Percentiles rank a stretch among this genome's conserved stretches.
These are phyloP conservation scores for Psilocybe tampanensis DNA, from an alignment of 768 basidiomycete species.

Conservation along the genomic window DNA sequence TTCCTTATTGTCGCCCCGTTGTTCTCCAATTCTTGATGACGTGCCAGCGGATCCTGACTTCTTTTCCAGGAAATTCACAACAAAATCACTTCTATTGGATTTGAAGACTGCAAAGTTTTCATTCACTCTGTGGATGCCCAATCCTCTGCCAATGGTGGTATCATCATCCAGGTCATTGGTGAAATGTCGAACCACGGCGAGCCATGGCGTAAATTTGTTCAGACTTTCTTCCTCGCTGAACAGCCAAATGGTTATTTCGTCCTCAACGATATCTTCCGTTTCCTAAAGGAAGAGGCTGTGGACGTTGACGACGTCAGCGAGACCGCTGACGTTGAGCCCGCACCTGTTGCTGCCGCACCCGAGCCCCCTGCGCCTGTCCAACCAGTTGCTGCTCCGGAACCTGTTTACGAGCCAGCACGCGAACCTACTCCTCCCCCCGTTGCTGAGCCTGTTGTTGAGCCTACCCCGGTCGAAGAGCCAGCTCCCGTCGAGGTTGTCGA, in stretches of 20 bases:
- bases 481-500: constrained; percentile 44
- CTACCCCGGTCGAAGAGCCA: constrained; percentile 34
- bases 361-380: constrained; percentile 22
- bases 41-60: not conserved
- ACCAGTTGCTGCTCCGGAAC: constrained; percentile 37
- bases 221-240: constrained; percentile 99
- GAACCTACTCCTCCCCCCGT: constrained; percentile 24
- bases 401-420: constrained; percentile 25
- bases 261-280: constrained; percentile 99
- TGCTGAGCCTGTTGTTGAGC: constrained; percentile 8
- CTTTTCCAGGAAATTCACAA: constrained; percentile 87
- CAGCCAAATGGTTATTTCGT: constrained; percentile 99
- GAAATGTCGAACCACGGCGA: constrained; percentile 95
- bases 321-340: constrained; percentile 38
- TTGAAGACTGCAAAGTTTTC: constrained; percentile 97
- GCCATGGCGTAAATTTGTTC: constrained; percentile 97
- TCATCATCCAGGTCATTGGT: constrained; percentile 99
- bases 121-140: constrained; percentile 99
- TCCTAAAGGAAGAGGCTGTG: constrained; percentile 93
- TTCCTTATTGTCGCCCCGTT: not conserved
- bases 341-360: constrained; percentile 33
- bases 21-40: not conserved
- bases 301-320: constrained; percentile 73
- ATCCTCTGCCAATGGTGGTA: constrained; percentile 91
- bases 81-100: constrained; percentile 92